A percentile compares a stretch with the other conserved stretches of the same genome.
These are phyloP conservation scores for Eudorina sp. DNA, from an alignment of 139 green algal species.

Conservation along the genomic window DNA sequence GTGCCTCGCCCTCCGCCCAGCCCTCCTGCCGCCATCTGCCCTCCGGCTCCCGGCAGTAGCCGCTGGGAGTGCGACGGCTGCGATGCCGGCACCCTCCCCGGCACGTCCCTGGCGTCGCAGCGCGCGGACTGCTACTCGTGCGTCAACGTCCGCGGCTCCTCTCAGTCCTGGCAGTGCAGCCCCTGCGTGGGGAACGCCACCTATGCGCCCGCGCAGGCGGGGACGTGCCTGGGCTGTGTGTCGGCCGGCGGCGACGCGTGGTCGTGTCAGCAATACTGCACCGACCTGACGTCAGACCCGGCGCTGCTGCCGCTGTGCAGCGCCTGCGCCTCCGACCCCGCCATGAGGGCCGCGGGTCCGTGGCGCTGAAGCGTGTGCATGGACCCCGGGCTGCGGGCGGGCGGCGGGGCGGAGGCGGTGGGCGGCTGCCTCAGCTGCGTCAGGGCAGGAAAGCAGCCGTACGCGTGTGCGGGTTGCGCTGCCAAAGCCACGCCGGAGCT, in stretches of 20 bases:
- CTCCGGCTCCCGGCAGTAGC: no score
- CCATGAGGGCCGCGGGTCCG: not conserved
- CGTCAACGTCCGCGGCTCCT: not conserved
- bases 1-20: not conserved
- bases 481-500: not conserved
- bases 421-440: not conserved
- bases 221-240: not conserved
- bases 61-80: not conserved
- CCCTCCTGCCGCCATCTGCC: not conserved
- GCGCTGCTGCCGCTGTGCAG: not conserved
- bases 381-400: not conserved
- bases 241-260: not conserved
- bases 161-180: not conserved
- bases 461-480: not conserved
- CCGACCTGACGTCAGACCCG: not conserved
- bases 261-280: slow-evolving; percentile 2
- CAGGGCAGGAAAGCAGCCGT: not conserved
- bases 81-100: not conserved
- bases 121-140: not conserved
- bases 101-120: not conserved
- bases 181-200: not conserved
- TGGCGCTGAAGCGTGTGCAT: slow-evolving; percentile 8
- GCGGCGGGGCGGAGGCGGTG: not conserved
- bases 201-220: not conserved
- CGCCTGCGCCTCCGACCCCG: not conserved